A percentile compares a stretch with the other conserved stretches of the same genome.
These are phyloP conservation scores for Tetrahymena thermophila DNA, from an alignment of 73 alveolate species.

Conservation along the genomic window DNA sequence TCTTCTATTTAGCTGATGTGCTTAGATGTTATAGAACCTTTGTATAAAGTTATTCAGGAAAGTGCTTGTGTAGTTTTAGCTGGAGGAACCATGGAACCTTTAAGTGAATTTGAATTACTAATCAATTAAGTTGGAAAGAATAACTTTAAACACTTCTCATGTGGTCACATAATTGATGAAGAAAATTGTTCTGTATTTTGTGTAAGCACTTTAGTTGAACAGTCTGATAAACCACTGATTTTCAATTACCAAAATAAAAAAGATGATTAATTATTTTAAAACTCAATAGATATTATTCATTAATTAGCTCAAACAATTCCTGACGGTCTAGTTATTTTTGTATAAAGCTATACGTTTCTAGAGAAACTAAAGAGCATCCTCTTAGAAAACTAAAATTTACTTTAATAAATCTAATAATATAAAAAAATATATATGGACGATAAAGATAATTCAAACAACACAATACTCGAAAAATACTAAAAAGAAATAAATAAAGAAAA, in stretches of 20 bases:
- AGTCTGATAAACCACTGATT: constrained; percentile 17
- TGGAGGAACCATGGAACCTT: constrained; percentile 92
- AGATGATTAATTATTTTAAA: constrained; percentile 26
- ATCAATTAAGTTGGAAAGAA: constrained; percentile 33
- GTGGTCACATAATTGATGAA: constrained; percentile 75
- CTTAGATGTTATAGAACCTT: constrained; percentile 55
- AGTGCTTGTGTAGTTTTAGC: constrained; percentile 57
- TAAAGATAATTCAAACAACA: constrained; percentile 2
- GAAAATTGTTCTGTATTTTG: constrained; percentile 56
- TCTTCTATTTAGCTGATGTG: constrained; percentile 44
- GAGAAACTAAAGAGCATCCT: constrained; percentile 20
- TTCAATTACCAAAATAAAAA: constrained; percentile 52
- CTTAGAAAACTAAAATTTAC: constrained; percentile 24
- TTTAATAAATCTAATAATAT: constrained; percentile 3
- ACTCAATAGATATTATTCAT: constrained; percentile 40
- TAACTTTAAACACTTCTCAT: constrained; percentile 51
- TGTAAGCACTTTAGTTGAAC: constrained; percentile 34
- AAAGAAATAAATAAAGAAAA: constrained; percentile 39
- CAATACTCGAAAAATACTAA: constrained; percentile 40
- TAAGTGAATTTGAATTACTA: constrained; percentile 74
- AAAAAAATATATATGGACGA: constrained; percentile 57
- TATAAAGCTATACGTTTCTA: constrained; percentile 64
- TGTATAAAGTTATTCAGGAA: constrained; percentile 49
- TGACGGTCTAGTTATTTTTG: constrained; percentile 77
- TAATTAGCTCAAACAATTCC: constrained; percentile 41